These are phyloP conservation scores for Pestalotiopsis fici DNA, from an alignment of 2,329 filamentous ascomycete species.

Conservation along the genomic window DNA sequence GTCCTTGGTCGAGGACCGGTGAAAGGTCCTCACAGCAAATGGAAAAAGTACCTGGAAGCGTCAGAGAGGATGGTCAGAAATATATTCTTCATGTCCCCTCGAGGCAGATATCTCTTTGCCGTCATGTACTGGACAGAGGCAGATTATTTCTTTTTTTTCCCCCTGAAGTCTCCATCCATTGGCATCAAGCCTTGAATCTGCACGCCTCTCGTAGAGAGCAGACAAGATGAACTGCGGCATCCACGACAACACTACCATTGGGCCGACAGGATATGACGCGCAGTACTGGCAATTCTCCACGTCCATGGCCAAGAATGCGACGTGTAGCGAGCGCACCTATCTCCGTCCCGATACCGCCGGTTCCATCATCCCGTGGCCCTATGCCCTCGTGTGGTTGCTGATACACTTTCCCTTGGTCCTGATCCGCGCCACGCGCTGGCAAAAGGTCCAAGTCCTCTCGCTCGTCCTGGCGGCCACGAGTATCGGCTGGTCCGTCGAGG, in stretches of 20 bases:
- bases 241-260: not conserved
- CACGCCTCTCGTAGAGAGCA: not conserved
- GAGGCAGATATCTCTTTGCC: not conserved
- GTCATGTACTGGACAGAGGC: too few relatives aligned
- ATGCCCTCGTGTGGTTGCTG: conserved; percentile 16
- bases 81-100: not conserved
- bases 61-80: not conserved
- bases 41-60: not conserved
- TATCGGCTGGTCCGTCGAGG: conserved; percentile 14
- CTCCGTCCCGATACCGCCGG: conserved; percentile 14
- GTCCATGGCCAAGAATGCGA: not conserved
- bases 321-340: conserved; percentile 5
- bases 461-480: conserved; percentile 15
- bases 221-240: conserved; percentile 1
- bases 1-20: not conserved
- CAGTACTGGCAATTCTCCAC: conserved; percentile 3
- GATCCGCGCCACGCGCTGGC: conserved; percentile 15
- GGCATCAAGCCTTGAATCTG: not conserved
- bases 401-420: conserved; percentile 16
- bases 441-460: conserved; percentile 16
- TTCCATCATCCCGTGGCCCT: conserved; percentile 18
- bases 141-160: too few relatives aligned
- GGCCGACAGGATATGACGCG: not conserved
- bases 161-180: too few relatives aligned
- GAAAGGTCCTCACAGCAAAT: not conserved